Base-by-base conservation (phyloP, 805 yeast genomes). In the Metschnikowia lochheadii region DNA sequence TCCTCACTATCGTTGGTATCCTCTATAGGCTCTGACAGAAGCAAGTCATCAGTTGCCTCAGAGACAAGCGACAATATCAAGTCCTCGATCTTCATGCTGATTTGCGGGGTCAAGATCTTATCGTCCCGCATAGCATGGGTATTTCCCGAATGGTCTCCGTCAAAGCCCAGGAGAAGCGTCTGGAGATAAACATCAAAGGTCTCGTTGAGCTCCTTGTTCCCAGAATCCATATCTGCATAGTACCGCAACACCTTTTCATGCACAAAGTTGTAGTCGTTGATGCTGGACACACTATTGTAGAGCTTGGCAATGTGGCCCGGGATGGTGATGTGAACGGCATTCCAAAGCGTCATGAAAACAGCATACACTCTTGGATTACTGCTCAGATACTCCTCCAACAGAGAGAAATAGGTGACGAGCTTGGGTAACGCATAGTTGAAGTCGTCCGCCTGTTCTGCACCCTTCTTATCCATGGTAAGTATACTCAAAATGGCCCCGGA, bases 401-500 rank as follows among this genome's bases (percentile, higher is more conserved):
- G 45, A 1, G 64, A 62, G 4, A 70, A 52, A 49, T 60, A 58
- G 29, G 56, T 56, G n/a, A 63, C 60, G 3, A 70, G 51, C 39
- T 54, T 57, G 1, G 64, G 60, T 23, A 67, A 48, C 5, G 58
- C 55, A 8, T 54, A 35, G 21, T 50, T 49, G 17, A 56, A 23
- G 40, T 57, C 56, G 21, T 54, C 60, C 3, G 32, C 17, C 1
- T 57, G 51, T 15, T 57, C 46, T 40, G 60, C 63, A 26, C 54
- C 48, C 17, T 58, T 48, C 10, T 51, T 50, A 6, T 64, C 71
- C 34, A 58, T 63, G 7, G 62, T 43, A 35, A 65, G 63, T 6
- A 75, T 63, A 37, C 59, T 49, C 3, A 60, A 49, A 1, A 75
- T 59, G 4, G 71, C 58, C 1, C 84, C 84, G 42, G 66, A 56